Evolutionary conservation across 495 filamentous ascomycete species (phyloP), one percentile per base, ranked within the genome.

Genomic region (Trichoderma asperelloides): DNA sequence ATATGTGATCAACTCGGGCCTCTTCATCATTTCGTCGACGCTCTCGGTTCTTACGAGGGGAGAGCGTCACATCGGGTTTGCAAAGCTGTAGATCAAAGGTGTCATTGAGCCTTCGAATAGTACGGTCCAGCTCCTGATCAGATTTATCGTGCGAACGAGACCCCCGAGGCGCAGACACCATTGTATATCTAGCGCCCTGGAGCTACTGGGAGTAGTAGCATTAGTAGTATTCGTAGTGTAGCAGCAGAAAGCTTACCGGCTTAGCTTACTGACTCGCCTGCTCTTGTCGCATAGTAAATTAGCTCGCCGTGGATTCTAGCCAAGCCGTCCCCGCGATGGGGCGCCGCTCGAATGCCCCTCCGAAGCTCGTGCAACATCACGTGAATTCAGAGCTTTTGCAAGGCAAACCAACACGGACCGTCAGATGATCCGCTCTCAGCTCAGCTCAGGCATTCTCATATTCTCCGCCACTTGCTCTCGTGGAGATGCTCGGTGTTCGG

Each of bases 1-100:
- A 70, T 39, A 76, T 75, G 9, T 43, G 51, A n/a, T 68, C 63
- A 15, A 64, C 67, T 5, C 65, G 51, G 2, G 47, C 66, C 49
- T 65, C 71, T 4, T 66, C 65, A 25, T 70, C 47, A 27, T 11
- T 68, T 2, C 0, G 27, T n/a, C 11, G 66, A 51, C 5, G 69
- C 33, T 40, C 40, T 28, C 18, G 62, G n/a, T 71, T 9, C 47
- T 66, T 65, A 18, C 73, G 68, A 1, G 43, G 49, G 4, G 47
- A n/a, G 0, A 69, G 71, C 7, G 70, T 71, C 11, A 73, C 67
- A 62, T 23, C 67, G 21, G 49, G 62, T 25, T 60, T 60, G 55
- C 27, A 12, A 9, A 60, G 55, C 27, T 18, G 55, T 13, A 60
- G 55, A 8, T 25, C 55, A 60, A 60, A 60, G 27, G 9, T 30